Evolutionary conservation across 2,329 filamentous ascomycete genomes (phyloP), one percentile per base, ranked within the genome.

Genomic region (Pseudogymnoascus sp.): DNA sequence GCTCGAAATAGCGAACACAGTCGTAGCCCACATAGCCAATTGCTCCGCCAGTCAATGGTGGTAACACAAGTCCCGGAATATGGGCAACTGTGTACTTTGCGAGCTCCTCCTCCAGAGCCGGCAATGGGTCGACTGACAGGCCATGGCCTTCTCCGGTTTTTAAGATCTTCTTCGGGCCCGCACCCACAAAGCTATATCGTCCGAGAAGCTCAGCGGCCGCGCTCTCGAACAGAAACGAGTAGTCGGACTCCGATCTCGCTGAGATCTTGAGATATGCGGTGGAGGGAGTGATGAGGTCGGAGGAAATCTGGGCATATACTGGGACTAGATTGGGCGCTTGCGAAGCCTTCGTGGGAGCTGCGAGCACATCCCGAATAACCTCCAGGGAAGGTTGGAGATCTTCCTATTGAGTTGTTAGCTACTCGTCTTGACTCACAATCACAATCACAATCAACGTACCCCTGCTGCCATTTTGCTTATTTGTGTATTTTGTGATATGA

Each of bases 1-100:
- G 95, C 80, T 99, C 95, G 70, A 99, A 99, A 77, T 97, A 97
- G 73, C 88, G 87, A 71, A 99, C 91, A 75, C 95, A 99, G 75
- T 99, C 95, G 73, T 99, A 99, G 62, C 93, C 93, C 5, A 97
- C 91, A 75, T 97, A 99, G 65, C 95, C 95, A 71, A 99, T 91
- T 11, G 93, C 95, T 60, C 95, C 95, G 42, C 93, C 95, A 0
- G 90, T 91, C 77, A 99, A 80, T 26, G 91, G 90, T 61, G 95
- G 95, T 39, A 99, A 82, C 70, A 84, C 84, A 71, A 97, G 79
- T 0, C 87, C 90, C 0, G 95, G 93, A 3, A 99, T 85, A 42
- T 90, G 84, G 36, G 92, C 89, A 67, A 97, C 90, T 26, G 90
- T 84, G 75, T 87, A 89, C 72, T 89, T 81, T 16, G 86, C 83